A percentile compares a stretch with the other conserved stretches of the same genome.
Conservation (phyloP, 2,329 filamentous ascomycete species). For the Zasmidium citrigriseum region DNA sequence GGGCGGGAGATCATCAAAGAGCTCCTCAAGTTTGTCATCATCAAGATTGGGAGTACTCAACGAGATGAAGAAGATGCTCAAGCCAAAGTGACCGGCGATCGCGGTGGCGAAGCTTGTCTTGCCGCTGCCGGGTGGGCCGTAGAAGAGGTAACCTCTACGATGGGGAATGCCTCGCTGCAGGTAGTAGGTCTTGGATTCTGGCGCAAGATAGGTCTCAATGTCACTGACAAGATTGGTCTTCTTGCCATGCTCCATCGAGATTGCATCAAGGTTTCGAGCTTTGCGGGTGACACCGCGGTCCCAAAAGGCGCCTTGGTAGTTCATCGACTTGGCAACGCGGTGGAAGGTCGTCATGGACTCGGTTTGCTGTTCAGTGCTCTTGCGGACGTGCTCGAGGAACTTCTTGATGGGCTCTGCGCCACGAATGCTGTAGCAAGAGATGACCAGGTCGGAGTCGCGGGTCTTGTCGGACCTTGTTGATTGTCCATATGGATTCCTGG, state of each 20-base stretch:
- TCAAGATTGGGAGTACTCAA: constrained; percentile 94
- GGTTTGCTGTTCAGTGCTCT: constrained; percentile 37
- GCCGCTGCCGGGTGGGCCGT: constrained; percentile 92
- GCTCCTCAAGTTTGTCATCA: constrained; percentile 90
- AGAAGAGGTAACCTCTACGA: constrained; percentile 84
- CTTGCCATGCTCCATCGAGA: constrained; percentile 67
- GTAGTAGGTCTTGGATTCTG: constrained; percentile 73
- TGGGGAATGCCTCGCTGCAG: constrained; percentile 79
- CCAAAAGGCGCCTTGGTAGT: constrained; percentile 35
- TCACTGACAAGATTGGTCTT: constrained; percentile 67
- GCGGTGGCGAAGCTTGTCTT: constrained; percentile 96
- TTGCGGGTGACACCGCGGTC: constrained; percentile 52
- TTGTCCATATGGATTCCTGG: too few species aligned
- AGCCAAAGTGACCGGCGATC: constrained; percentile 93
- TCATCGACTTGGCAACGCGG: constrained; percentile 4
- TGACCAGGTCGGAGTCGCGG: constrained; percentile 11
- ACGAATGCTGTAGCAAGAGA: constrained; percentile 24
- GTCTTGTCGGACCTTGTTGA: too few species aligned
- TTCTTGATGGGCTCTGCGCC: constrained; percentile 36
- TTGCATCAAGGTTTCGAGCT: constrained; percentile 70
- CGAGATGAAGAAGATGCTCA: constrained; percentile 95
- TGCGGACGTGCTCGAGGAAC: constrained; percentile 48
- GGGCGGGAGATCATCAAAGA: constrained; percentile 96
- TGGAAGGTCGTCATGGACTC: constrained; percentile 23
- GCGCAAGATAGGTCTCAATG: constrained; percentile 74